phyloP scores from a whole-genome alignment of 2,329 filamentous ascomycete genomes.

The Beauveria scarabaeidicola region DNA sequence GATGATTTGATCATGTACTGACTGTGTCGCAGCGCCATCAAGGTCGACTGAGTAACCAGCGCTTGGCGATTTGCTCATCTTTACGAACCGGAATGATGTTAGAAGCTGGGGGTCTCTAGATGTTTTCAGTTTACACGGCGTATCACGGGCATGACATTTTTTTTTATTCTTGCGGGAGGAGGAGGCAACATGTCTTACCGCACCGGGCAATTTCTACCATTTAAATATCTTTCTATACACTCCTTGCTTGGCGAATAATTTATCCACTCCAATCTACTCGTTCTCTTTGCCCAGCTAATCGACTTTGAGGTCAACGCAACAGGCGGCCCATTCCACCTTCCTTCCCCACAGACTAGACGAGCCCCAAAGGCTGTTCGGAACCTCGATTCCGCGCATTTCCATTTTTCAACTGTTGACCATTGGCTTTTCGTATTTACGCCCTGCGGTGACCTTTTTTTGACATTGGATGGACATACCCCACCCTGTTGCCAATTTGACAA shows the following conservation, averaged over 20 bases:
- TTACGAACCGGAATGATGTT: constrained; percentile 5
- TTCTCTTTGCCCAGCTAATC: not conserved
- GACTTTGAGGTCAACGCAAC: not conserved
- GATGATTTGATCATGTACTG: constrained; percentile 10
- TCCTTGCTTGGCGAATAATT: not conserved
- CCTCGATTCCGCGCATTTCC: not conserved
- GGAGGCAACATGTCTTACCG: not conserved
- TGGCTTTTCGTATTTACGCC: not conserved
- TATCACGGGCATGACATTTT: not conserved
- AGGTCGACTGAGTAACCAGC: constrained; percentile 32
- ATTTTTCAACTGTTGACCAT: not conserved
- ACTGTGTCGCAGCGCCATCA: constrained; percentile 36
- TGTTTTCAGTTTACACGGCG: not conserved
- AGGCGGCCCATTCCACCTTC: not conserved
- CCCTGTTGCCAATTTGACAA: not conserved
- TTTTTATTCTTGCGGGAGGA: not conserved
- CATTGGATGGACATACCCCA: not conserved
- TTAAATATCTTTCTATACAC: not conserved
- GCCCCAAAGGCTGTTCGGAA: not conserved
- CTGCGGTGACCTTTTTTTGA: not conserved
- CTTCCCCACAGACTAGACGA: not conserved
- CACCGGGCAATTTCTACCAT: not conserved
- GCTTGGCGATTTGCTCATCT: not conserved
- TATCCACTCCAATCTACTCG: too few relatives aligned
- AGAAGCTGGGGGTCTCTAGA: not conserved